phyloP scores from a whole-genome alignment of 768 basidiomycete species.

The Phylloporus rhodoxanthus region DNA sequence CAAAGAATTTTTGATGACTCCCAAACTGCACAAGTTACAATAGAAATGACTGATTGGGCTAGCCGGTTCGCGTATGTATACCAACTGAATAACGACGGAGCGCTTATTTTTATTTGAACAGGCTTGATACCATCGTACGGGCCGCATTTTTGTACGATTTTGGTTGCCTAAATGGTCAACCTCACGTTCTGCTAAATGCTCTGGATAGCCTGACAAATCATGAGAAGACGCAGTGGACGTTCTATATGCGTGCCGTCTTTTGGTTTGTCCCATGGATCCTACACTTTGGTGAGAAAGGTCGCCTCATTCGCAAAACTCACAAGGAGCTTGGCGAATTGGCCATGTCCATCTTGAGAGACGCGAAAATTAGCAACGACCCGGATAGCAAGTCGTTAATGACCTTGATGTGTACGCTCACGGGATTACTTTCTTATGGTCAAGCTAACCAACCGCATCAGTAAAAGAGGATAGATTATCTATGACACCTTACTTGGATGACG shows the following conservation, averaged over 20 bases:
- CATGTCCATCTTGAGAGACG: conserved; percentile 49
- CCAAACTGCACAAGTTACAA: conserved; percentile 36
- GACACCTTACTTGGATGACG: conserved; percentile 39
- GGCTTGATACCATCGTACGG: conserved; percentile 53
- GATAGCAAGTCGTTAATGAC: conserved; percentile 47
- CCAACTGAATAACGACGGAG: background rate
- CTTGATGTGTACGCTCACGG: conserved; percentile 41
- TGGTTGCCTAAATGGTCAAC: conserved; percentile 44
- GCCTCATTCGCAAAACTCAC: conserved; percentile 51
- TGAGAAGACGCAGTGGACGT: conserved; percentile 50
- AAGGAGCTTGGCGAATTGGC: conserved; percentile 49
- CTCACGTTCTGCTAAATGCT: conserved; percentile 45
- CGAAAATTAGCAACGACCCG: conserved; percentile 40
- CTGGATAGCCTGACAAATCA: conserved; percentile 58
- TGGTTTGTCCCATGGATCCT: conserved; percentile 55
- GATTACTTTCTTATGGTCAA: background rate
- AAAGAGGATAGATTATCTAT: conserved; percentile 40
- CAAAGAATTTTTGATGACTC: conserved; percentile 39
- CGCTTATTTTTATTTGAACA: conserved; percentile 16
- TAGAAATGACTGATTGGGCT: conserved; percentile 55
- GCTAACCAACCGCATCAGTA: conserved; percentile 23
- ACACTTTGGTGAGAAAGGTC: conserved; percentile 51
- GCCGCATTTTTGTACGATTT: conserved; percentile 65
- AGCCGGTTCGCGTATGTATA: conserved; percentile 53
- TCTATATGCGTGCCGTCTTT: conserved; percentile 60